Conservation (phyloP, 1,139 yeast species). For the Cylindricascospora bacillispora region DNA sequence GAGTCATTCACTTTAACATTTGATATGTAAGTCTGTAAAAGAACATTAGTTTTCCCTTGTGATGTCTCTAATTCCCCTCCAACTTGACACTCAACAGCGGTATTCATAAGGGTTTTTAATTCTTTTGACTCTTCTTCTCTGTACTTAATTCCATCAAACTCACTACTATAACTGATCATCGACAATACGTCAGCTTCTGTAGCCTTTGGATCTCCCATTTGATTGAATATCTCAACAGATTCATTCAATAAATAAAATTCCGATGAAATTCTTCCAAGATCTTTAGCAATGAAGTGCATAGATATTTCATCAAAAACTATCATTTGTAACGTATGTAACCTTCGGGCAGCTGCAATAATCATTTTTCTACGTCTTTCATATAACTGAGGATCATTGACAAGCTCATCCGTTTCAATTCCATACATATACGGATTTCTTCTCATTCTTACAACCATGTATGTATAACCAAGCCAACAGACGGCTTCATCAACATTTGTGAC, state of each 20-base stretch:
- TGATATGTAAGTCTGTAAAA: conserved; percentile 81
- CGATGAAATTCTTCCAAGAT: conserved; percentile 86
- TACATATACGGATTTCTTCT: conserved; percentile 85
- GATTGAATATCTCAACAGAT: conserved; percentile 81
- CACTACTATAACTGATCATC: conserved; percentile 85
- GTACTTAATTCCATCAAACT: conserved; percentile 80
- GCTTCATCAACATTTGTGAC: conserved; percentile 94
- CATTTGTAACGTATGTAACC: conserved; percentile 81
- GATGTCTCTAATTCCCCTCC: conserved; percentile 68
- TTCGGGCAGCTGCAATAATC: conserved; percentile 67
- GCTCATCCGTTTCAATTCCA: conserved; percentile 83
- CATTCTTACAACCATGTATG: conserved; percentile 91
- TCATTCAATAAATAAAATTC: conserved; percentile 82
- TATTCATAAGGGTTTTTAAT: conserved; percentile 47
- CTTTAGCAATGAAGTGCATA: conserved; percentile 70
- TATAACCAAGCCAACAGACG: conserved; percentile 92
- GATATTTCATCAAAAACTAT: conserved; percentile 81
- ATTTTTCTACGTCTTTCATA: conserved; percentile 62
- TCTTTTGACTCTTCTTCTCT: conserved; percentile 82
- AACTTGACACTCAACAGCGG: conserved; percentile 64
- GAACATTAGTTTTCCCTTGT: conserved; percentile 76
- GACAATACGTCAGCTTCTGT: conserved; percentile 88
- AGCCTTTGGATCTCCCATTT: conserved; percentile 70
- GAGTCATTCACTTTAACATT: conserved; percentile 62
- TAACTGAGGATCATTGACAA: conserved; percentile 71